Base-by-base conservation (phyloP, 805 yeast species). In the Zygoascus biomembranicola region DNA sequence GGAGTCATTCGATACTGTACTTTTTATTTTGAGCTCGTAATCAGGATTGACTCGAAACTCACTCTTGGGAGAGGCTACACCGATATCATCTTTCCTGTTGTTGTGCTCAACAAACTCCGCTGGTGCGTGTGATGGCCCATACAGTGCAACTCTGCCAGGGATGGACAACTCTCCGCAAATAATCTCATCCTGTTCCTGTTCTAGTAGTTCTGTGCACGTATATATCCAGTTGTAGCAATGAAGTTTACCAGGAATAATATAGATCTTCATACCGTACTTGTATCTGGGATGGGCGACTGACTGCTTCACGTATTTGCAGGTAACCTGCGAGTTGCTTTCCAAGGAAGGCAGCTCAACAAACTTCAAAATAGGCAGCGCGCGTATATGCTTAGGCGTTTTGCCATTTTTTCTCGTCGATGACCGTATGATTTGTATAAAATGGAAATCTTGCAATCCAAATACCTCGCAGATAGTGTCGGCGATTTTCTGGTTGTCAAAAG, bases 201-300 rank as follows among this genome's bases (percentile, higher is more conserved):
- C 44, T 28, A 55, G 35, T 23, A 57, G 37, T 28, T 45, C 45
- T 14, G 39, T 13, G 11, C 54, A 23, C 11, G 51, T 53, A 47
- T 57, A 57, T 20, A 46, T 43, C 60, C 60, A 57, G 32, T 32
- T 32, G 1, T 44, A 32, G 18, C 32, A 10, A 8, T 50, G 23
- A 18, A 50, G 20, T n/a, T 39, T 60, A 26, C 73, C 66, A 2
- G 84, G 83, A 5, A 81, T 66, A 18, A 81, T 59, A 64, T 77
- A 81, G n/a, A 81, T 76, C 61, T 79, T 77, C 86, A 81, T 81
- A 57, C 78, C 79, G 5, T 79, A 71, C 61, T 81, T 81, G 64
- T 81, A 81, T 35, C 86, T 65, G 11, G 86, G 86, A 58, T 84
- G 69, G 13, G 85, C 85, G 35, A 80, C 75, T 23, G 76, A 70